A percentile compares a stretch with the other conserved stretches of the same genome.
These are phyloP conservation scores for Rhizopogon roseolus DNA, from an alignment of 768 basidiomycete genomes.

Conservation along the genomic window DNA sequence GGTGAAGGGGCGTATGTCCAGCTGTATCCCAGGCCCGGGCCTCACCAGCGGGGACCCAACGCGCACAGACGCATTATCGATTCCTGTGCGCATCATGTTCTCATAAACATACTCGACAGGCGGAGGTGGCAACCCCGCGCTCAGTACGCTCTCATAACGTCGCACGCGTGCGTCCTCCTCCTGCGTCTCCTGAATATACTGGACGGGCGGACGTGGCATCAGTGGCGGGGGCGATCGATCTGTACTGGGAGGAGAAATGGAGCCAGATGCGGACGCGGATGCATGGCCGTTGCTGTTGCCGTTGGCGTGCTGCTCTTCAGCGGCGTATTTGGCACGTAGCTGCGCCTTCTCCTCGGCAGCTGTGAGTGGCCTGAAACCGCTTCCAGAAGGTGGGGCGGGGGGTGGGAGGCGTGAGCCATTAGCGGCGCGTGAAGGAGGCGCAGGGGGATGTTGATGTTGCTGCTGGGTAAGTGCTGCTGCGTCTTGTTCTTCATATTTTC, in stretches of 20 bases:
- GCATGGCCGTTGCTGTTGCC: conserved; percentile 16
- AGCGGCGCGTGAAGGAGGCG: conserved; percentile 18
- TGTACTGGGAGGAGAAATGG: conserved; percentile 8
- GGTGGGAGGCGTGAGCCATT: conserved; percentile 27
- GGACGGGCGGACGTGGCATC: conserved; percentile 69
- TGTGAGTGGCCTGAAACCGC: conserved; percentile 38
- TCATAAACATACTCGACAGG: conserved; percentile 9
- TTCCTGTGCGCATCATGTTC: conserved; percentile 15
- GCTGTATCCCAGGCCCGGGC: conserved; percentile 4
- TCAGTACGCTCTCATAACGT: conserved; percentile 15
- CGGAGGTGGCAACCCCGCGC: no score
- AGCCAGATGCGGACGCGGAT: conserved; percentile 12
- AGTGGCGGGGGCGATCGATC: conserved; percentile 54
- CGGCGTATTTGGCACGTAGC: conserved; percentile 58
- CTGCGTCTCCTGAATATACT: conserved; percentile 80
- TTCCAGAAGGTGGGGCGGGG: conserved; percentile 21
- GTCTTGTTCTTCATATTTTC: conserved; percentile 55
- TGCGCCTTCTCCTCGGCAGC: conserved; percentile 80
- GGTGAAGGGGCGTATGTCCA: conserved; percentile 43
- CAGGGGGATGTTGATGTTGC: conserved; percentile 18
- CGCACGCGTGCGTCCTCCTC: conserved; percentile 65
- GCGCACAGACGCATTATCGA: conserved; percentile 22
- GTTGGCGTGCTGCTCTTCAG: conserved; percentile 38
- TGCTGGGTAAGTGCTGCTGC: conserved; percentile 26
- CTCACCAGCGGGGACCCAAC: conserved; percentile 10